phyloP scores from a whole-genome alignment of 176 grass and related monocot species.

The Phragmites australis region DNA sequence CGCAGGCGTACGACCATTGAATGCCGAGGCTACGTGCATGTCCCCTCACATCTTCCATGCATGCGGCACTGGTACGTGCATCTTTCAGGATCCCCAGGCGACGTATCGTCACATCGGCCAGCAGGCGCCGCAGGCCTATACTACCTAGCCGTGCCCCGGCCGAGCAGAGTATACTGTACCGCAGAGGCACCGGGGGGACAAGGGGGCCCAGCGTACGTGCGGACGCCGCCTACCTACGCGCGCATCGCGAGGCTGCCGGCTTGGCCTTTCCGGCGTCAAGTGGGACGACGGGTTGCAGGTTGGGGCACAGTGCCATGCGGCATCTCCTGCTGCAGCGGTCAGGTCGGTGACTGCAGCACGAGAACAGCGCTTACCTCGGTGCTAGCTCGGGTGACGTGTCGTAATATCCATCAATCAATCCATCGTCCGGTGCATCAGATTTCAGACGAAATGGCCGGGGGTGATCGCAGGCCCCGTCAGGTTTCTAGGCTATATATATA shows the following conservation, averaged over 20 bases:
- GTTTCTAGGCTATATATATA: too few species aligned
- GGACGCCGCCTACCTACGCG: not conserved
- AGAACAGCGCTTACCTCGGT: not conserved
- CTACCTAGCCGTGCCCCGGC: not conserved
- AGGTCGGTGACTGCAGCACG: not conserved
- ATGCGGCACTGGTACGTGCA: not conserved
- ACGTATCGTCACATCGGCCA: slow-evolving; percentile 18
- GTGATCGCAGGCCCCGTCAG: not conserved
- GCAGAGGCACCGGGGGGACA: slow-evolving; percentile 3
- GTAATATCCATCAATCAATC: not conserved
- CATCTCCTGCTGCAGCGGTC: not conserved
- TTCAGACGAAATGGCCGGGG: not conserved
- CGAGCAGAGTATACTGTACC: not conserved
- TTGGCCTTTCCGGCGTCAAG: slow-evolving; percentile 5
- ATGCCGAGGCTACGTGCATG: slow-evolving; percentile 36
- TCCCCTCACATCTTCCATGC: slow-evolving; percentile 10
- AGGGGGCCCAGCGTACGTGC: not conserved
- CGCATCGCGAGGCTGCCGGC: not conserved
- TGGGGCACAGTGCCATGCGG: slow-evolving; percentile 13
- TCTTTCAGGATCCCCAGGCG: slow-evolving; percentile 25
- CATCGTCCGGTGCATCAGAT: not conserved
- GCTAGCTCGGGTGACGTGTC: not conserved
- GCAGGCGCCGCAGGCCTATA: not conserved
- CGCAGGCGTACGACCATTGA: not conserved
- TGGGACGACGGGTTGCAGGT: not conserved